Percentiles rank a stretch among this genome's conserved stretches.
Conservation (phyloP, 139 green algal species). For the Diplosphaera chodatii region DNA sequence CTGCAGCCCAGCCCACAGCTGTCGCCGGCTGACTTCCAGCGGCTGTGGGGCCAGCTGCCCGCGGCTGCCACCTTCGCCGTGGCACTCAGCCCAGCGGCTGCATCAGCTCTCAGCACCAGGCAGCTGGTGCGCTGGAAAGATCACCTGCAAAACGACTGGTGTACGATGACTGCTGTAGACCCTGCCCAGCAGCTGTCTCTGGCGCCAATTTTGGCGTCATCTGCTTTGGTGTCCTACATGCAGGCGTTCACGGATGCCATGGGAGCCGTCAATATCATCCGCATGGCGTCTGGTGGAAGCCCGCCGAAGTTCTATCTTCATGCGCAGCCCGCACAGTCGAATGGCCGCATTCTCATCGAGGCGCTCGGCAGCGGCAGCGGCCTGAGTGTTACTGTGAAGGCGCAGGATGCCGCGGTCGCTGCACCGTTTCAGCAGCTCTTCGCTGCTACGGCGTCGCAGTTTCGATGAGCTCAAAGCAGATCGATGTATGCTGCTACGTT, state of each 20-base stretch:
- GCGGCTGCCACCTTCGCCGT: conserved; percentile 24
- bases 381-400: conserved; percentile 54
- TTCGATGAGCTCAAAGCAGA: neutral
- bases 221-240: no score
- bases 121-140: neutral
- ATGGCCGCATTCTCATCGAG: conserved; percentile 57
- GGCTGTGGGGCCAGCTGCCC: conserved; percentile 54
- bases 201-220: no score
- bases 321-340: conserved; percentile 36
- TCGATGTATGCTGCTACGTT: no score
- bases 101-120: neutral
- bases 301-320: conserved; percentile 80
- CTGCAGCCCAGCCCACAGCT: conserved; percentile 14
- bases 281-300: conserved; percentile 68
- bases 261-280: conserved; percentile 44
- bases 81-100: conserved; percentile 22
- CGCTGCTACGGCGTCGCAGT: neutral
- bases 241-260: conserved; percentile 60
- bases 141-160: no score
- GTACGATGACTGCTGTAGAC: no score
- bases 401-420: neutral
- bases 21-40: conserved; percentile 47
- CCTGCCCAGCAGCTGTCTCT: no score
- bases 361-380: conserved; percentile 35
- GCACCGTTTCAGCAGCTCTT: neutral